phyloP scores from a whole-genome alignment of 1,284 basidiomycete species.

The Cronartium quercuum region DNA sequence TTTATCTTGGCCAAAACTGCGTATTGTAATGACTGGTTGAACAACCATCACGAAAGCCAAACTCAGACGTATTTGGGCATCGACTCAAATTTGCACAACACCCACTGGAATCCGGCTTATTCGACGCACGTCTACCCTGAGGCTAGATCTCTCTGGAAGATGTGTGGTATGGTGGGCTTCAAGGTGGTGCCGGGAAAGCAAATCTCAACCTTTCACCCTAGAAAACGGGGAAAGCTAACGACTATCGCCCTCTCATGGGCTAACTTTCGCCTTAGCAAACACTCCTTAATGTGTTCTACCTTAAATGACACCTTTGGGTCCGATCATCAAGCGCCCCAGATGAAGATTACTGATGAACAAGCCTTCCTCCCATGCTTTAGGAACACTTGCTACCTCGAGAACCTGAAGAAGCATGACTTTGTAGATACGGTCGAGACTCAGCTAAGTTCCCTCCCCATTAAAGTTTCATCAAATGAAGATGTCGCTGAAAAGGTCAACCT shows the following conservation, averaged over 20 bases:
- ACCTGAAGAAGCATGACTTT: not conserved
- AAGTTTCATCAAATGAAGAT: not conserved
- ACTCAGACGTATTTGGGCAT: no score
- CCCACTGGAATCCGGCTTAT: not conserved
- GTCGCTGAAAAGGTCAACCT: not conserved
- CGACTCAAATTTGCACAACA: no score
- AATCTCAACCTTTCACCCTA: not conserved
- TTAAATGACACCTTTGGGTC: not conserved
- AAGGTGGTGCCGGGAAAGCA: not conserved
- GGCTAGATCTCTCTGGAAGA: not conserved
- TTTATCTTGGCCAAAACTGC: no score
- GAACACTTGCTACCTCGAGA: not conserved
- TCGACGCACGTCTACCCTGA: not conserved
- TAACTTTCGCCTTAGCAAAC: not conserved
- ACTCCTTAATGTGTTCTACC: not conserved
- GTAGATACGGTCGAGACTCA: not conserved
- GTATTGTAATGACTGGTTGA: no score
- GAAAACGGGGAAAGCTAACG: not conserved
- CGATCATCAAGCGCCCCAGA: not conserved
- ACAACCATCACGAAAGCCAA: no score
- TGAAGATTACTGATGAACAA: not conserved
- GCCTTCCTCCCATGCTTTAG: not conserved
- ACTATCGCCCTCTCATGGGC: constrained; percentile 10
- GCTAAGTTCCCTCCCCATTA: not conserved
- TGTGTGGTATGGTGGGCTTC: not conserved